These are phyloP conservation scores for Panus rudis DNA, from an alignment of 768 basidiomycete genomes.

Conservation along the genomic window DNA sequence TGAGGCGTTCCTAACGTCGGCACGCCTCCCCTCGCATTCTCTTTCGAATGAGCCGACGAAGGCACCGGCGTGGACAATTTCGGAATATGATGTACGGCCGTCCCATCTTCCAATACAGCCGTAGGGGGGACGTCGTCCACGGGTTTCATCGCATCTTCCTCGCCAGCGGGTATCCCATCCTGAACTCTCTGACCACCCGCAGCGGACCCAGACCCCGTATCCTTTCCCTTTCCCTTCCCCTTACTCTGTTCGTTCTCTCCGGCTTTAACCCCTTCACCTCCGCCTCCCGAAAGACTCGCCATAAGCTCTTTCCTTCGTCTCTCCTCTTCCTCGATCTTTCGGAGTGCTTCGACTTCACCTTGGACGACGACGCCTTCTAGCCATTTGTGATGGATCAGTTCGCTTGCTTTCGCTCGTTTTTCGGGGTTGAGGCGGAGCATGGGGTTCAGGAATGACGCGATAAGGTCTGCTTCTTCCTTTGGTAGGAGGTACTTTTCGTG, in stretches of 20 bases:
- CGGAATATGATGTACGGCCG: conserved; percentile 13
- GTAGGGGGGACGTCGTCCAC: conserved; percentile 45
- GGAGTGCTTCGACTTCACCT: conserved; percentile 82
- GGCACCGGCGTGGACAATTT: conserved; percentile 18
- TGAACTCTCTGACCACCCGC: conserved; percentile 9
- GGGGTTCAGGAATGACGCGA: conserved; percentile 75
- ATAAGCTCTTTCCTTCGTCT: conserved; percentile 26
- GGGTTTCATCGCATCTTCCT: conserved; percentile 67
- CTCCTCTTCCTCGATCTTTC: conserved; percentile 54
- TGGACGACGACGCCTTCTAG: conserved; percentile 79
- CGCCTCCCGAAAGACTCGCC: conserved; percentile 32
- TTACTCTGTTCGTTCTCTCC: conserved; percentile 1
- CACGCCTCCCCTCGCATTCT: conserved; percentile 9
- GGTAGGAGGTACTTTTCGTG: conserved; percentile 97
- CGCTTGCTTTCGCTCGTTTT: conserved; percentile 80
- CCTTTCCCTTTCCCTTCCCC: conserved; percentile 30
- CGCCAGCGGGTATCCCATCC: conserved; percentile 14
- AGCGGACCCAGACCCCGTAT: conserved; percentile 20
- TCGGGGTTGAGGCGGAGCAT: conserved; percentile 91
- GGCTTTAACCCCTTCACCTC: conserved; percentile 2
- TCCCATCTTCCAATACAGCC: neutral
- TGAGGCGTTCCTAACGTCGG: neutral
- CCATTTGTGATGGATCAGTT: conserved; percentile 84
- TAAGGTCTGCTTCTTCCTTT: conserved; percentile 68
- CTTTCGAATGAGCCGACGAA: conserved; percentile 13